Evolutionary conservation across 2,329 filamentous ascomycete genomes (phyloP), one percentile per base, ranked within the genome.

Genomic region (Beauveria sp.): DNA sequence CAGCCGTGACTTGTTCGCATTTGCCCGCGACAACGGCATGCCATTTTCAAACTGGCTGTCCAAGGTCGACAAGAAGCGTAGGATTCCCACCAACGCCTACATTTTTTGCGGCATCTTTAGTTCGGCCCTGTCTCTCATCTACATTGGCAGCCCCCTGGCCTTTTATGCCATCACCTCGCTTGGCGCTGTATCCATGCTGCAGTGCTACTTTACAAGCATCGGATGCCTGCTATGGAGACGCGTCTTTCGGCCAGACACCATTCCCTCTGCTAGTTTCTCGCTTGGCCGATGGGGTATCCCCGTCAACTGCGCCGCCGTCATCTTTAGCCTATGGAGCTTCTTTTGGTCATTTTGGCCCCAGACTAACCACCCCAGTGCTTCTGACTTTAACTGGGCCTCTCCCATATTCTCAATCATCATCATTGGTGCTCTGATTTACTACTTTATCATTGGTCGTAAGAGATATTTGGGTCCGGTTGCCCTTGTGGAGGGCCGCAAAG

Each of bases 101-200:
- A 62, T 63, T 3, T 53, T 62, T n/a, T 59, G 50, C 24, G 44
- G 61, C 18, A 37, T 62, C 22, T 54, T 62, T 10, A 63, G 61
- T 28, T 51, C 63, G 20, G 46, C 55, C n/a, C 52, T 63, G 16
- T 52, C 48, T 30, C 56, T 61, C 52, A 64, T 63, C 28, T 64
- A 65, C 52, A 56, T 65, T 9, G 64, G 62, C 16, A 65, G 64
- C 30, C 61, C 62, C 14, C 55, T 62, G 30, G 64, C 64, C 3
- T 65, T 65, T 46, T 64, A 65, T 37, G 64, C 64, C 48, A 63
- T 65, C 12, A 62, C 50, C 2, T 65, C 64, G 8, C 63, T 65
- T 7, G 55, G 54, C 34, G 57, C 57, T 3, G 63, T 65, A 16
- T 59, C 64, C 3, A 10, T 60, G 5, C 56, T 64, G 30, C 64